Evolutionary conservation across 495 filamentous ascomycete genomes (phyloP), one percentile per base, ranked within the genome.

Genomic region (Aspergillus egyptiacus): DNA sequence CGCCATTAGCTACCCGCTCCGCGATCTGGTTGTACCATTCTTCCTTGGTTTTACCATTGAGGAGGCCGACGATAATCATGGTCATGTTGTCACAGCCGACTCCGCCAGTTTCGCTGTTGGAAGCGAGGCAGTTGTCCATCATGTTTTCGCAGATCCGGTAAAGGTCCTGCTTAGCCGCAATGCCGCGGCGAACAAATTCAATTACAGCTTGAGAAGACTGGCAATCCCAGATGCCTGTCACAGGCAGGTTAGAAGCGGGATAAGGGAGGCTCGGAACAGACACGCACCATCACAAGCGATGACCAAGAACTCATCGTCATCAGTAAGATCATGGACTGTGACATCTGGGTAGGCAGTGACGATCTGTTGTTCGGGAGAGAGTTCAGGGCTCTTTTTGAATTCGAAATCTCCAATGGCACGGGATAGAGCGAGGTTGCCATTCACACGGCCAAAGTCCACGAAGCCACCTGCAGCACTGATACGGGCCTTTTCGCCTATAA

Each of bases 41-140:
- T 63, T 96, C 90, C 74, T 95, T 96, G 59, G 80, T 89, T 76
- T 84, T 85, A 64, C 91, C 93, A 55, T 83, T 80, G 46, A 98
- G 80, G 60, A 98, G 80, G 53, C 84, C 93, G 63, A 98, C 75
- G 55, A 98, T 73, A 58, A 84, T 77, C 86, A 97, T 96, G 55
- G 93, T 98, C 93, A 98, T 98, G 74, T 98, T 98, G 70, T 98
- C 93, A 70, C 93, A 98, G 52, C 93, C 93, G 39, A 98, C 93
- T 35, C 93, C 93, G 25, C 93, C 93, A 33, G 93, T 97, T 68
- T 98, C 94, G 58, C 90, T 93, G 76, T 93, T 96, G 42, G 89
- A 90, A 23, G 93, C 87, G 46, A 97, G 78, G 65, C 93, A 98
- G 70, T 97, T 98, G 73, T 97, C 91, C 93, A 98, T 98, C 89